Percentiles rank a stretch among this genome's conserved stretches.
These are phyloP conservation scores for Amyloporia xantha DNA, from an alignment of 768 basidiomycete genomes.

Conservation along the genomic window DNA sequence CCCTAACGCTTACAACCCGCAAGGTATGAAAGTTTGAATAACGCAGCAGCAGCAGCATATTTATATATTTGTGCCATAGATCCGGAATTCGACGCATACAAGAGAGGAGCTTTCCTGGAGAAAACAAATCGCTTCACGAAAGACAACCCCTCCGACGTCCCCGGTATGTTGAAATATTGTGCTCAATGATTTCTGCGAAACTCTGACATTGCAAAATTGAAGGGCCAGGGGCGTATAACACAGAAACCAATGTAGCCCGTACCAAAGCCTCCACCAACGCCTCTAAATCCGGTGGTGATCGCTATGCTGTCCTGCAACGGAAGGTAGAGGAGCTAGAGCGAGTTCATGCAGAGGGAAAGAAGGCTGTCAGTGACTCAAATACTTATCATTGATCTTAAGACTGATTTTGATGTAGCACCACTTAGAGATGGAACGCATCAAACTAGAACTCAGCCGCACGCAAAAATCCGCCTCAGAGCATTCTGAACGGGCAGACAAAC, in stretches of 20 bases:
- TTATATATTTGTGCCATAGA: conserved; percentile 22
- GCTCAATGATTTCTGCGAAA: not conserved
- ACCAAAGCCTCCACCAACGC: conserved; percentile 22
- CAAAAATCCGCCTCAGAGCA: conserved; percentile 46
- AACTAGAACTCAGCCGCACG: conserved; percentile 44
- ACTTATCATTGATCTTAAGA: not conserved
- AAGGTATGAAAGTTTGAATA: conserved; percentile 25
- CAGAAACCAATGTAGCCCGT: conserved; percentile 18
- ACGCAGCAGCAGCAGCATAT: too few relatives aligned
- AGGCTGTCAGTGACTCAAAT: conserved; percentile 37
- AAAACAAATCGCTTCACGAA: conserved; percentile 46
- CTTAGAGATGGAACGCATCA: conserved; percentile 51
- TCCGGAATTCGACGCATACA: conserved; percentile 43
- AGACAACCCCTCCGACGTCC: conserved; percentile 34
- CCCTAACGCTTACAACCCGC: conserved; percentile 41
- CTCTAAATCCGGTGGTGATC: conserved; percentile 29
- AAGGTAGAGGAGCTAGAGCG: conserved; percentile 61
- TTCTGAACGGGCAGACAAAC: conserved; percentile 47
- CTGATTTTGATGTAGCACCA: conserved; percentile 40
- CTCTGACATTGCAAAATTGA: too few relatives aligned
- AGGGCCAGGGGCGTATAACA: conserved; percentile 32
- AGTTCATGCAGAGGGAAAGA: conserved; percentile 61
- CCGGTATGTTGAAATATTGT: conserved; percentile 42
- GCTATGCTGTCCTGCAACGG: conserved; percentile 48
- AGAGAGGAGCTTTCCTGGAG: conserved; percentile 53